These are phyloP conservation scores for Puccinia coronata DNA, from an alignment of 1,284 basidiomycete genomes.

Conservation along the genomic window DNA sequence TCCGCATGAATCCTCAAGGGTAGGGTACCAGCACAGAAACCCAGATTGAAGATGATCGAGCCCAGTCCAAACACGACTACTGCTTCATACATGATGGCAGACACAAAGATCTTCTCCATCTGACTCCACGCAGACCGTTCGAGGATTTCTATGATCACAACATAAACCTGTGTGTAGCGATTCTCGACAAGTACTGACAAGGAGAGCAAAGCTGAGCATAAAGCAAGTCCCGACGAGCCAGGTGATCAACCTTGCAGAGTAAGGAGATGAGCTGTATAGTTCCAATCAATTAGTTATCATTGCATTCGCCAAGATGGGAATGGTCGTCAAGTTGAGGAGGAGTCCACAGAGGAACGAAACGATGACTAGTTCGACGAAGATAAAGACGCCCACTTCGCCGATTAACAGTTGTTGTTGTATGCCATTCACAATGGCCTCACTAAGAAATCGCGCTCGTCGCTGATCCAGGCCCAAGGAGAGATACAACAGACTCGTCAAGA, in stretches of 20 bases:
- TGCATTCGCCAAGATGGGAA: conserved; percentile 75
- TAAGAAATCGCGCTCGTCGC: conserved; percentile 42
- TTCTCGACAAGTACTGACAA: conserved; percentile 71
- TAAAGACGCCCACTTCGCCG: conserved; percentile 71
- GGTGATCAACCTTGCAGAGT: conserved; percentile 79
- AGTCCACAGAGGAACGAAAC: no score
- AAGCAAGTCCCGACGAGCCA: conserved; percentile 94
- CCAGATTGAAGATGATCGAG: no score
- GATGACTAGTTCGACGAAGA: no score
- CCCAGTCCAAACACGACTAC: no score
- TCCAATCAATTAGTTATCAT: no score
- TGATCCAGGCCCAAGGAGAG: no score
- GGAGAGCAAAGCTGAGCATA: conserved; percentile 84
- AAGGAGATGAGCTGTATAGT: no score
- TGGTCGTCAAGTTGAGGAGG: no score
- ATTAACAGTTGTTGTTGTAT: conserved; percentile 45
- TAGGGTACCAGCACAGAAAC: conserved; percentile 58
- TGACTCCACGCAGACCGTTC: conserved; percentile 81
- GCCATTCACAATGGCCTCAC: no score
- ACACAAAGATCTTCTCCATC: conserved; percentile 79
- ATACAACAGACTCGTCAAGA: no score
- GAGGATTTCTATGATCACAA: conserved; percentile 85
- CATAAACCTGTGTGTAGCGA: conserved; percentile 85
- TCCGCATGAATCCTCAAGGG: conserved; percentile 42
- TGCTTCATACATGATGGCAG: conserved; percentile 81